Percentiles rank a stretch among this genome's conserved stretches.
Evolutionary conservation across 202 grass and related monocot genomes (phyloP).

Genomic region (Eragrostis tef): DNA sequence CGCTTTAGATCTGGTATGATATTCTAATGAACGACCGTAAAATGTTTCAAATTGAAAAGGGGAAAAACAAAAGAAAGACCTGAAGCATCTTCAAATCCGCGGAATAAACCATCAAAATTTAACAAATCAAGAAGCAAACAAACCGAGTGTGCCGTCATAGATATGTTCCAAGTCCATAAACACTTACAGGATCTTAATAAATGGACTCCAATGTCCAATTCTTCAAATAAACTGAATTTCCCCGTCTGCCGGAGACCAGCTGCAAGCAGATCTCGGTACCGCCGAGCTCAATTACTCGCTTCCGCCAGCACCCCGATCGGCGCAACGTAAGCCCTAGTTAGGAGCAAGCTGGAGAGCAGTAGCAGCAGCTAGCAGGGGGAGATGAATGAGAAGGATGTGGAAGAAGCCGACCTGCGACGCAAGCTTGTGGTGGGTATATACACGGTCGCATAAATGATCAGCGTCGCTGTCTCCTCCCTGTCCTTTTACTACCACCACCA

Average conservation of each 20-base stretch:
- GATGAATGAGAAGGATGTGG: slow-evolving; percentile 49
- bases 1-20: slow-evolving; percentile 39
- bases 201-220: slow-evolving; percentile 9
- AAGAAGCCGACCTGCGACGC: slow-evolving; percentile 52
- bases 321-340: slow-evolving; percentile 52
- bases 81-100: slow-evolving; percentile 34
- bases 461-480: slow-evolving; percentile 53
- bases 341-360: slow-evolving; percentile 26
- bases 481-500: slow-evolving; percentile 60
- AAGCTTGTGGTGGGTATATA: slow-evolving; percentile 56
- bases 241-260: neutral
- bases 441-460: slow-evolving; percentile 48
- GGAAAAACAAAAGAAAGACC: neutral
- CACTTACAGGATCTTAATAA: slow-evolving; percentile 48
- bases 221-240: slow-evolving; percentile 13
- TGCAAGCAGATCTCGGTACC: slow-evolving; percentile 46
- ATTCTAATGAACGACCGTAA: slow-evolving; percentile 46
- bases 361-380: slow-evolving; percentile 14
- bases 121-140: slow-evolving; percentile 42
- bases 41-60: slow-evolving; percentile 16
- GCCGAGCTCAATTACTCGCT: slow-evolving; percentile 2
- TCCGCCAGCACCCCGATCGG: neutral
- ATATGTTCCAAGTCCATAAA: neutral
- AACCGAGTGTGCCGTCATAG: neutral
- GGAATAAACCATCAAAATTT: slow-evolving; percentile 25